Base-by-base conservation (phyloP, 1,284 basidiomycete species). In the Puccinia polysora region DNA sequence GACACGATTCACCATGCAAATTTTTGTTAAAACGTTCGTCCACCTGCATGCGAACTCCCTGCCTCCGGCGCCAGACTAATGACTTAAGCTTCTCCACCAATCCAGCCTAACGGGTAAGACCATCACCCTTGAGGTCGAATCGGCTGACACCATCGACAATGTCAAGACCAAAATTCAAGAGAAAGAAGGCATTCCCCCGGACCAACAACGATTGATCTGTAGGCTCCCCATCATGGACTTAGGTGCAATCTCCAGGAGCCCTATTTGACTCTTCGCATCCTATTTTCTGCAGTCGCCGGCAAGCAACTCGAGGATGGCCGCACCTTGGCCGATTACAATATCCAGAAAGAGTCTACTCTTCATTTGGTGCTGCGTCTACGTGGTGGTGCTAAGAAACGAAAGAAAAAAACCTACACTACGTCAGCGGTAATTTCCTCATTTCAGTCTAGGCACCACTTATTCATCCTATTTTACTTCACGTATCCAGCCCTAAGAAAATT, bases 261-360 rank as follows among this genome's bases (percentile, higher is more conserved):
- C 38, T 28, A 52, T 34, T 52, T 14, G 18, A 34, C 2, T 30
- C 28, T 55, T 55, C 4, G 30, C 30, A 23, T 34, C 20, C 45
- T 8, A 14, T 2, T 7, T 36, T 36, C 12, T 50, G 10, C 30
- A 69, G 67, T 82, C 68, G 81, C 81, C 50, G 81, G 81, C 65
- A 82, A 82, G 77, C 81, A 82, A 77, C 78, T 81, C 52, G 81
- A 81, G 74, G 81, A 82, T 73, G 81, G 81, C 50, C 69, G 69
- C 20, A 63, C 73, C 50, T 59, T 76, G 75, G 78, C 79, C 74
- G 90, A 94, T 83, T 94, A 95, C 84, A 91, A 89, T 85, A 97
- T 97, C 79, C 95, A 92, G 83, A 92, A 91, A 84, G 90, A 92
- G 83, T 89, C 88, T 45, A 98, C 95, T 73, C 89, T 98, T 74